Evolutionary conservation across 192 early-diverging fungal species (phyloP).

Genomic region (Spizellomyces punctatus): DNA sequence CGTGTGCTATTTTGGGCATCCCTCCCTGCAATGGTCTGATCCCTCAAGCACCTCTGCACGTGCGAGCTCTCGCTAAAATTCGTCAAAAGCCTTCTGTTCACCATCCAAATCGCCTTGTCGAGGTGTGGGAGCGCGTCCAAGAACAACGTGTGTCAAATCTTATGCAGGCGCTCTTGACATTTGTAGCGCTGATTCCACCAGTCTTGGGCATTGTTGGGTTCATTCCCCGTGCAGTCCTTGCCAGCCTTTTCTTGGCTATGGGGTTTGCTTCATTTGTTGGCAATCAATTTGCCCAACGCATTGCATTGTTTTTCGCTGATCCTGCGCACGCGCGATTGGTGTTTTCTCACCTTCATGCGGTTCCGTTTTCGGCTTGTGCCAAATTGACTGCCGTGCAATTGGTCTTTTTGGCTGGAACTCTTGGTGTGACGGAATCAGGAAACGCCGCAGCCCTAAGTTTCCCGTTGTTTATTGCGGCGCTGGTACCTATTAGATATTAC

Average conservation of each 20-base stretch:
- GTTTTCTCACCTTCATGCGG: background rate
- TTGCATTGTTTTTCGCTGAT: background rate
- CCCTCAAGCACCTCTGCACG: slow-evolving; percentile 34
- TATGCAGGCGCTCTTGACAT: slow-evolving; percentile 15
- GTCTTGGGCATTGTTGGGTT: slow-evolving; percentile 7
- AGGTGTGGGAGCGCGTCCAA: slow-evolving; percentile 4
- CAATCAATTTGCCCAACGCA: slow-evolving; percentile 22
- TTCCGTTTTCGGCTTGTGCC: background rate
- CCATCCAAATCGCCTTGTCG: background rate
- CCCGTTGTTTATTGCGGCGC: slow-evolving; percentile 26
- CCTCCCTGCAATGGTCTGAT: slow-evolving; percentile 29
- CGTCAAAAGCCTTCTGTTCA: background rate
- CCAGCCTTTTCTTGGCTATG: slow-evolving; percentile 31
- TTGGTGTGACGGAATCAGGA: slow-evolving; percentile 17
- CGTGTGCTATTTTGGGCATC: slow-evolving; percentile 24
- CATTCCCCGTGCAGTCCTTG: slow-evolving; percentile 26
- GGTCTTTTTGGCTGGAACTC: slow-evolving; percentile 2
- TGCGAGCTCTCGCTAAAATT: slow-evolving; percentile 20
- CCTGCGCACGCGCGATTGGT: background rate
- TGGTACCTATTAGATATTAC: slow-evolving; percentile 19
- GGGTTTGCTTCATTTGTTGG: slow-evolving; percentile 19
- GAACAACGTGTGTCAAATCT: slow-evolving; percentile 31
- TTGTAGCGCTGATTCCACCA: slow-evolving; percentile 14
- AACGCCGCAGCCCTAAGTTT: slow-evolving; percentile 16
- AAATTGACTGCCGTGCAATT: slow-evolving; percentile 21